phyloP scores from a whole-genome alignment of 345 rosid genomes.

The Cardamine chenopodiifolia region DNA sequence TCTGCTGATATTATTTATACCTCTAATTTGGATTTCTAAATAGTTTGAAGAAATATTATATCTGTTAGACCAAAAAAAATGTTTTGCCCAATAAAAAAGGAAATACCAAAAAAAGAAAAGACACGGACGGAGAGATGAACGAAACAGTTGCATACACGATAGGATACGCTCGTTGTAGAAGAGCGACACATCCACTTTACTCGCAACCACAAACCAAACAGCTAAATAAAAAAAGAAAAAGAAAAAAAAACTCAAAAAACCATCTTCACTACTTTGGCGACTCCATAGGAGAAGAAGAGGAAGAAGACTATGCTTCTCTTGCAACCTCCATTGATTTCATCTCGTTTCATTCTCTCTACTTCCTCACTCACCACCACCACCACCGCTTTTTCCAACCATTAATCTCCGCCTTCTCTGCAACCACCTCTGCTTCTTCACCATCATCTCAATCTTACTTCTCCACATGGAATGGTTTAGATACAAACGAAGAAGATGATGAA shows the following conservation, averaged over 20 bases:
- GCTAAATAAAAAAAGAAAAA: too few species aligned
- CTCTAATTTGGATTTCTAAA: too few species aligned
- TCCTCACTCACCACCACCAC: slow-evolving; percentile 47
- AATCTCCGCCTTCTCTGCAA: slow-evolving; percentile 34
- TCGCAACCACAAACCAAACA: slow-evolving; percentile 19
- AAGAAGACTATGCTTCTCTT: slow-evolving; percentile 50
- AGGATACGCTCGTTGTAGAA: background rate
- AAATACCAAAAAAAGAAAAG: background rate
- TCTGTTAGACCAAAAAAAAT: too few species aligned
- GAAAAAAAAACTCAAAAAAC: background rate
- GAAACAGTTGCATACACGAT: background rate
- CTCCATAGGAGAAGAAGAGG: slow-evolving; percentile 30
- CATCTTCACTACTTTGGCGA: background rate
- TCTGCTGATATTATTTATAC: too few species aligned
- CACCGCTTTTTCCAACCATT: slow-evolving; percentile 46
- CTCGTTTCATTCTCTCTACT: slow-evolving; percentile 53
- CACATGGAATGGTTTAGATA: slow-evolving; percentile 28
- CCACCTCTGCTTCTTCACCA: slow-evolving; percentile 31
- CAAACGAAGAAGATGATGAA: slow-evolving; percentile 32
- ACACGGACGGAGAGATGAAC: background rate
- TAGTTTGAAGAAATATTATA: too few species aligned
- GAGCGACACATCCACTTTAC: slow-evolving; percentile 9
- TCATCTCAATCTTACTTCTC: slow-evolving; percentile 29
- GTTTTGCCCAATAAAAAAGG: background rate
- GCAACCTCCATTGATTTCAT: slow-evolving; percentile 53